phyloP scores from a whole-genome alignment of 257 asterid species.

The Fraxinus cuspidata region DNA sequence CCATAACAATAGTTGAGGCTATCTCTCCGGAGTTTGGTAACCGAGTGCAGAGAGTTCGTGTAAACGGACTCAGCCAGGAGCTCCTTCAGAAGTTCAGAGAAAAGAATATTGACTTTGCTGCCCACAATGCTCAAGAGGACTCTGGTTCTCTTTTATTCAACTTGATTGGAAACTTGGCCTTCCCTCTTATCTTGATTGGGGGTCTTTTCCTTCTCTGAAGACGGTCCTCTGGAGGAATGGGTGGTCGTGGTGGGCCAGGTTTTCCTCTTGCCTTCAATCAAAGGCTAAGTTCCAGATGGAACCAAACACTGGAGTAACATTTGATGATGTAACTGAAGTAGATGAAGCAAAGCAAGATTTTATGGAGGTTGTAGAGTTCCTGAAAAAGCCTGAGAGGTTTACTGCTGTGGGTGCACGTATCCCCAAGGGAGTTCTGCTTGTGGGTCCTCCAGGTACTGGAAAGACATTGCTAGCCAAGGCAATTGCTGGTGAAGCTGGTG shows the following conservation, averaged over 20 bases:
- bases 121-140: constrained; percentile 93
- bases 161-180: constrained; percentile 84
- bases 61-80: constrained; percentile 98
- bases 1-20: constrained; percentile 95
- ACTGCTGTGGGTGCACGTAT: constrained; percentile 98
- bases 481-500: constrained; percentile 98
- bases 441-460: constrained; percentile 99
- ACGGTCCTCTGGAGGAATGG: constrained; percentile 93
- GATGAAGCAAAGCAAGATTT: constrained; percentile 99
- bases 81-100: constrained; percentile 93
- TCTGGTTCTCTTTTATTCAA: constrained; percentile 79
- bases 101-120: constrained; percentile 91
- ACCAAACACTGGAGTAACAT: constrained; percentile 94
- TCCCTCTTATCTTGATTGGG: constrained; percentile 84
- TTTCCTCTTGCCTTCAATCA: constrained; percentile 73
- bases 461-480: constrained; percentile 96
- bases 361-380: constrained; percentile 95
- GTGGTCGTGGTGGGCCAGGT: constrained; percentile 98
- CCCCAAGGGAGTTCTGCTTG: constrained; percentile 97
- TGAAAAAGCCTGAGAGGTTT: constrained; percentile 96
- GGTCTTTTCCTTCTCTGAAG: constrained; percentile 95
- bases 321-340: constrained; percentile 95
- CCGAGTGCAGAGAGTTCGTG: constrained; percentile 87
- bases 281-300: constrained; percentile 99
- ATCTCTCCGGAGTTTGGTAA: constrained; percentile 89